Evolutionary conservation across 2,329 filamentous ascomycete genomes (phyloP).

Genomic region (Sporothrix inflata): DNA sequence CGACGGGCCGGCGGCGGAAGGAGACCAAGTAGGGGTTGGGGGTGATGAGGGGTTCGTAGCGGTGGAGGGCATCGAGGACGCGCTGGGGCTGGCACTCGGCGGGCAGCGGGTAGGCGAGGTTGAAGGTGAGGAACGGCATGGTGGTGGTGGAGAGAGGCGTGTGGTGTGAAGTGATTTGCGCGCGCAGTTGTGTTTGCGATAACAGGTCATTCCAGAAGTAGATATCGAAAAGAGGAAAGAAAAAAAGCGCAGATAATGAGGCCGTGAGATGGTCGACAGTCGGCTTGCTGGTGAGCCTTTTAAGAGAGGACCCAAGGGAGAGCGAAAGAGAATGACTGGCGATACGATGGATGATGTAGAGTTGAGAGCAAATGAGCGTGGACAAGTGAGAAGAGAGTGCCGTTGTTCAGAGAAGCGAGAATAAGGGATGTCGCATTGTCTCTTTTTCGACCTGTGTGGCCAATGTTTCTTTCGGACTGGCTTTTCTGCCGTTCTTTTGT

Average conservation of each 20-base stretch:
- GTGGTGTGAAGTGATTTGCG: neutral
- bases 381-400: neutral
- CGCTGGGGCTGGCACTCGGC: constrained; percentile 43
- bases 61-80: constrained; percentile 47
- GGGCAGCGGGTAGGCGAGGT: constrained; percentile 49
- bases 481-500: neutral
- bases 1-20: constrained; percentile 43
- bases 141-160: constrained; percentile 15
- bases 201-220: neutral
- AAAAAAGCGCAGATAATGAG: neutral
- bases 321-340: neutral
- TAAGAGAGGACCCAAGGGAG: neutral
- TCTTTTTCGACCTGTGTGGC: neutral
- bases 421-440: neutral
- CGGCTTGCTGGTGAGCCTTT: neutral
- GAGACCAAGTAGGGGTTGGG: constrained; percentile 46
- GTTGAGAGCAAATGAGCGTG: neutral
- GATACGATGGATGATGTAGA: neutral
- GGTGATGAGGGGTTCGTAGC: constrained; percentile 48
- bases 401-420: neutral
- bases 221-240: neutral
- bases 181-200: neutral
- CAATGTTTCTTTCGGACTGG: neutral
- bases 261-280: neutral
- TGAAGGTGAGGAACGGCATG: constrained; percentile 44